Evolutionary conservation across 208 protist species (phyloP), one percentile per base, ranked within the genome.

Genomic region (Trypanosoma congolense): DNA sequence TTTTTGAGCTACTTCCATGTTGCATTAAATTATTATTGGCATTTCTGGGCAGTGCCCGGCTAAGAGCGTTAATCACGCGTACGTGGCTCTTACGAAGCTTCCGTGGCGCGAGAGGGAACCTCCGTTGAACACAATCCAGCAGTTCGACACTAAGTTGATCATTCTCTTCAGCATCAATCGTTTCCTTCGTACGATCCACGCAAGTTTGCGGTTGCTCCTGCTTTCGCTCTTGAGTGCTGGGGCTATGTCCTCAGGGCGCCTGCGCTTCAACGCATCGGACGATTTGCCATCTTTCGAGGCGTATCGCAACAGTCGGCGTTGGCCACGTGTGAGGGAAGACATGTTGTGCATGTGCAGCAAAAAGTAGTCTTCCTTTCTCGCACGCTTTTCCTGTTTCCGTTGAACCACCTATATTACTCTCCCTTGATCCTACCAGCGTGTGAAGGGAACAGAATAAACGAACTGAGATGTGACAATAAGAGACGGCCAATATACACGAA

Each of bases 231-330:
- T 61, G 58, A 90, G 77, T 0, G 76, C 70, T 5, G 82, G 82
- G 3, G 83, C 77, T n/a, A 90, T 62, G 33, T 90, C 77, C 1
- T 43, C 49, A 5, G 70, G 59, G 21, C 65, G 58, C 63, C 79
- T 90, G 40, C 66, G 60, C 29, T 73, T 72, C n/a, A 72, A 26
- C 14, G 14, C 28, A 16, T 29, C 33, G 4, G 10, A 54, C 1
- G 68, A 50, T 10, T 68, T 46, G 14, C 66, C 71, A 30, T 56
- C 47, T 3, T 51, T 18, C 16, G 47, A 48, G 29, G 80, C 62
- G 69, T 75, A 88, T 33, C 58, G n/a, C 25, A 76, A 61, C 41
- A 88, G 35, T n/a, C 77, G 66, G 14, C 69, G 73, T 40, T 71
- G 63, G 26, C 70, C 74, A 22, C 73, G 70, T 25, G 73, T 80